A percentile compares a stretch with the other conserved stretches of the same genome.
phyloP scores from a whole-genome alignment of 1,139 yeast species.

The Entelexis sorbosivorans region DNA sequence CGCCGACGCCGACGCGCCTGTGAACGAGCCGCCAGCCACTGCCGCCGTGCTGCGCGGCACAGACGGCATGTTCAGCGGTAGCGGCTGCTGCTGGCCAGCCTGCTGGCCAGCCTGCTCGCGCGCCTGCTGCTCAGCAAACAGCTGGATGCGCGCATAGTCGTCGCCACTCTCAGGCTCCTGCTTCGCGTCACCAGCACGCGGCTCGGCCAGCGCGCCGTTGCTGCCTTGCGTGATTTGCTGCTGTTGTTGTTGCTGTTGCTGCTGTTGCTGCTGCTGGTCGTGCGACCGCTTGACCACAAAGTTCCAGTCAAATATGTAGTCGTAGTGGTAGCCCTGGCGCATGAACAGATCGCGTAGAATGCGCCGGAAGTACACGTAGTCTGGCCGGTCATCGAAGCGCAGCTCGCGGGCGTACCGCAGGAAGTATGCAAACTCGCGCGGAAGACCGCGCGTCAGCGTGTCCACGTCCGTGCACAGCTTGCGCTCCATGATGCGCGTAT shows the following conservation, averaged over 20 bases:
- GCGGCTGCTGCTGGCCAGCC: conserved; percentile 5
- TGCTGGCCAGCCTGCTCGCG: conserved; percentile 2
- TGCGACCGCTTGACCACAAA: conserved; percentile 17
- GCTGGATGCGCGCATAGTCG: conserved; percentile 2
- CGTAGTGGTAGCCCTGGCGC: conserved; percentile 83
- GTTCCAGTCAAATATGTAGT: conserved; percentile 96
- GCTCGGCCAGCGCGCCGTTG: background rate
- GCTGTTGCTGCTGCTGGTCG: background rate
- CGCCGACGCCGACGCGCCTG: background rate
- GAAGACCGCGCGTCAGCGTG: conserved; percentile 80
- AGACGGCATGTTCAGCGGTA: background rate
- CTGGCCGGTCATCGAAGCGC: conserved; percentile 94
- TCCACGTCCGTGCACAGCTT: conserved; percentile 90
- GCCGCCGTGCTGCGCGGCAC: background rate
- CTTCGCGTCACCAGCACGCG: background rate
- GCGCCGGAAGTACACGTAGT: conserved; percentile 79
- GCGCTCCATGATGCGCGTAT: conserved; percentile 92
- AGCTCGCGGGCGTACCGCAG: conserved; percentile 81
- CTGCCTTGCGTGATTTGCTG: background rate
- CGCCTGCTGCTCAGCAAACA: conserved; percentile 4
- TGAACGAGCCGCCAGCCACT: background rate
- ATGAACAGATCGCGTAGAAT: conserved; percentile 81
- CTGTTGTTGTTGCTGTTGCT: background rate
- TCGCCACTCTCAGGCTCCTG: background rate
- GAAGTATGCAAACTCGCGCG: conserved; percentile 79